These are phyloP conservation scores for Mycocentrospora acerina DNA, from an alignment of 2,329 filamentous ascomycete genomes.

Conservation along the genomic window DNA sequence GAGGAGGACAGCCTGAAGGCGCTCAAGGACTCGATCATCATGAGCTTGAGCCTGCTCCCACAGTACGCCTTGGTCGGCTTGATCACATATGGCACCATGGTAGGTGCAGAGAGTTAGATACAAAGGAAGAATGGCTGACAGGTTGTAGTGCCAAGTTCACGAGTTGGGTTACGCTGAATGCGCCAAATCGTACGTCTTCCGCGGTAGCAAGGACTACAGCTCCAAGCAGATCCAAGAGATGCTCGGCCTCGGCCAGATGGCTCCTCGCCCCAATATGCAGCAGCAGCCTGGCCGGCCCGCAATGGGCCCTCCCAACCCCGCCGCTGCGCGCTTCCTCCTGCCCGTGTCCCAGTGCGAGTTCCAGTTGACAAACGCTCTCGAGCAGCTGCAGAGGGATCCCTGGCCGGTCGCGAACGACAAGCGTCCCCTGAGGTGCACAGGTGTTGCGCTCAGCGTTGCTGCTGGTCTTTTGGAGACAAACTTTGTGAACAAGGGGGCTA, in stretches of 20 bases:
- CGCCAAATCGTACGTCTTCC: conserved; percentile 97
- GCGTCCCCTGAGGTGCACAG: conserved; percentile 86
- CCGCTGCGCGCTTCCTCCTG: conserved; percentile 85
- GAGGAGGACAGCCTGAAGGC: conserved; percentile 83
- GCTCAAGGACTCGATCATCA: conserved; percentile 81
- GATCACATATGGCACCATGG: conserved; percentile 92
- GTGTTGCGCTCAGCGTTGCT: conserved; percentile 93
- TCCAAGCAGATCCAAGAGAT: conserved; percentile 99
- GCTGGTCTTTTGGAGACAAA: conserved; percentile 90
- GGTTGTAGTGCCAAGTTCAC: conserved; percentile 79
- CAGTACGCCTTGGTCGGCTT: conserved; percentile 80
- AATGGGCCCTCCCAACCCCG: conserved; percentile 65
- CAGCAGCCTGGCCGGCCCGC: conserved; percentile 73
- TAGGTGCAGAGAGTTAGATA: conserved; percentile 40
- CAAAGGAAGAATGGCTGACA: conserved; percentile 14
- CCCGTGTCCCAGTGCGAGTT: conserved; percentile 96
- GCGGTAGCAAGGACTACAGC: conserved; percentile 96
- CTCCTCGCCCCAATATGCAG: conserved; percentile 68
- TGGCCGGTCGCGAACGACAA: conserved; percentile 96
- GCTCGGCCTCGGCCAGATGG: conserved; percentile 77
- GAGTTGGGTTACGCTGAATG: conserved; percentile 98
- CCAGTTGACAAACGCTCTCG: conserved; percentile 92
- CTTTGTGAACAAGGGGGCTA: conserved; percentile 91
- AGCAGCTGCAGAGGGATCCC: conserved; percentile 93
- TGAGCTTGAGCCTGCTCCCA: conserved; percentile 79